phyloP scores from a whole-genome alignment of 441 rosid species.

The Corymbia calophylla region DNA sequence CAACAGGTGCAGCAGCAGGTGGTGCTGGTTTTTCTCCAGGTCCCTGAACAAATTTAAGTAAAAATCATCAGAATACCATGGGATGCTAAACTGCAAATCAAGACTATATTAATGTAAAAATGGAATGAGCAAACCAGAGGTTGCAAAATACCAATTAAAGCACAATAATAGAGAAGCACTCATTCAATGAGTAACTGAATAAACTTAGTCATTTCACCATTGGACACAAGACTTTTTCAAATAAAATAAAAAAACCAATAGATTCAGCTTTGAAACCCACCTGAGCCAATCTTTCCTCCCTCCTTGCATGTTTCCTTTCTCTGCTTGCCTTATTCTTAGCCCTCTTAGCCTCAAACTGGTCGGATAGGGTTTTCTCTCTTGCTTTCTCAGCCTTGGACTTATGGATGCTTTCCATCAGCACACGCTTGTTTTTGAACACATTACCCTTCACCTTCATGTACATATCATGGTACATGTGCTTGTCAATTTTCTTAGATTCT shows the following conservation, averaged over 20 bases:
- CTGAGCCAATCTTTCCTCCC: slow-evolving; percentile 54
- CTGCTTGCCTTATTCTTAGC: slow-evolving; percentile 85
- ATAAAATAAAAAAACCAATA: background rate
- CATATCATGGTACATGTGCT: slow-evolving; percentile 85
- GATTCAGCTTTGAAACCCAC: slow-evolving; percentile 1
- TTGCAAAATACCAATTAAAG: background rate
- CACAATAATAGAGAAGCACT: background rate
- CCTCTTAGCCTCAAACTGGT: slow-evolving; percentile 81
- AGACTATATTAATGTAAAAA: background rate
- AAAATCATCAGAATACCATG: background rate
- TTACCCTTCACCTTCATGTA: slow-evolving; percentile 90
- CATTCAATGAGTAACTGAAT: background rate
- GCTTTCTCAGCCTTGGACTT: slow-evolving; percentile 80
- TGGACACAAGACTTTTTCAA: background rate
- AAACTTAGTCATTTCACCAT: background rate
- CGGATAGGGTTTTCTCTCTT: slow-evolving; percentile 76
- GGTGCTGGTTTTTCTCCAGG: background rate
- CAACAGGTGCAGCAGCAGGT: slow-evolving; percentile 20
- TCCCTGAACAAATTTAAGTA: background rate
- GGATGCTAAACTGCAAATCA: background rate
- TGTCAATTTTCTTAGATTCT: slow-evolving; percentile 74
- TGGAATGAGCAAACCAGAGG: background rate
- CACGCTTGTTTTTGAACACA: slow-evolving; percentile 80
- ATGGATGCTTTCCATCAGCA: slow-evolving; percentile 83
- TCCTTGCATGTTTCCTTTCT: slow-evolving; percentile 69